Base-by-base conservation (phyloP, 305 asterid genomes). In the Fraxinus nigra region DNA sequence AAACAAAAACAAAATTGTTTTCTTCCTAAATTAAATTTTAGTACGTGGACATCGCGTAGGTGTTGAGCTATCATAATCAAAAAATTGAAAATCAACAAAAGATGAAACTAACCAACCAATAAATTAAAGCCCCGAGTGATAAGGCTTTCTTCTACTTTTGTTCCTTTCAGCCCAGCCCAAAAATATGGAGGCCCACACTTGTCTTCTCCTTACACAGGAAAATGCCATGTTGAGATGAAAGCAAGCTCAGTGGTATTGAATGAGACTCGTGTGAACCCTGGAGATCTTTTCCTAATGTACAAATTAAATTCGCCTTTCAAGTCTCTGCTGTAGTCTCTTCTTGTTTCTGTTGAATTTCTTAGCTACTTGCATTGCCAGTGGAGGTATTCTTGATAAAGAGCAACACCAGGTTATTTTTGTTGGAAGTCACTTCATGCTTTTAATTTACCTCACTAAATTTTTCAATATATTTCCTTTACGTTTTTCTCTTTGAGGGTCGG, bases 261-360 rank as follows among this genome's bases (percentile, higher is more conserved):
- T 86, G 82, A 33, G 87, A 86, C 87, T 81, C 87, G 28, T 81
- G 85, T 84, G 87, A 86, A 78, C 84, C 78, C 80, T 61, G 87
- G 73, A 77, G 78, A 69, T 78, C 78, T 83, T 72, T 79, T 14
- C 4, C 54, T 14, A 35, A 48, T 72, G 63, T 76, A 46, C 16
- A 54, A 70, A 67, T 13, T 63, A 72, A 5, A 67, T 75, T 82
- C 79, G 77, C 87, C 81, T 79, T 77, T 79, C 84, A 81, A 85
- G 35, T 26, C 34, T 63, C 34, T 24, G 5, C 16, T 26, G 34
- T 22, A 63, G 72, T 11, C 33, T 26, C 5, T 63, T 63, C 72
- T 63, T 26, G 72, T 63, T 63, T 7, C 72, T 63, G n/a, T 63
- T 26, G 33, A 24, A 11, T 24, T 63, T 63, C 34, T 63, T 32